Evolutionary conservation across 495 filamentous ascomycete genomes (phyloP).

Genomic region (Cladorrhinum samala): DNA sequence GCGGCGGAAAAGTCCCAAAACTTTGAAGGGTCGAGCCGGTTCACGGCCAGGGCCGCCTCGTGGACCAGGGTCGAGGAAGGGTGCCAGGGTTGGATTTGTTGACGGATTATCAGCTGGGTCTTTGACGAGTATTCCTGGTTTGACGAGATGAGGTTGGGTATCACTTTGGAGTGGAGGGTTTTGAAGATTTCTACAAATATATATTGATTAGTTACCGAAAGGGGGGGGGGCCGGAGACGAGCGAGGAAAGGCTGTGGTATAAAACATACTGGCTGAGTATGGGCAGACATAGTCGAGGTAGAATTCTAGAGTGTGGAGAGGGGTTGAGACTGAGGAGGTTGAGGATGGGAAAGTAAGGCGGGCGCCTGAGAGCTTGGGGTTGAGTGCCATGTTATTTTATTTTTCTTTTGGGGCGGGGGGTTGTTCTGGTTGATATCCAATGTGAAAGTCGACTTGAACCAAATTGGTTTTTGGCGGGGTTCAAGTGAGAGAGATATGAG

Average conservation of each 20-base stretch:
- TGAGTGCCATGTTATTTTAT: conserved; percentile 57
- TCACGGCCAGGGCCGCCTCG: conserved; percentile 77
- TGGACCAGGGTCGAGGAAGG: conserved; percentile 81
- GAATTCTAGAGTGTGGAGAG: conserved; percentile 68
- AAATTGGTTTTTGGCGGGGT: not conserved
- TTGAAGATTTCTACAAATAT: conserved; percentile 56
- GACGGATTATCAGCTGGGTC: conserved; percentile 73
- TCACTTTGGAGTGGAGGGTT: conserved; percentile 44
- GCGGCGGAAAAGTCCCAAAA: conserved; percentile 74
- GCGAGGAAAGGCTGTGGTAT: not conserved
- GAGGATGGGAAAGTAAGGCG: conserved; percentile 41
- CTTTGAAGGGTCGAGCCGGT: conserved; percentile 55
- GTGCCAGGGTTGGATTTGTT: conserved; percentile 95
- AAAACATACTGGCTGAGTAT: conserved; percentile 36
- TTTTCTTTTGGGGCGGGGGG: too few species aligned
- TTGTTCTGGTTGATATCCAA: too few species aligned
- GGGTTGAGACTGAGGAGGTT: conserved; percentile 27
- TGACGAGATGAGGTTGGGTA: conserved; percentile 50
- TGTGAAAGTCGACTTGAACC: too few species aligned
- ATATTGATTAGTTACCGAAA: not conserved
- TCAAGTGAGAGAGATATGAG: not conserved
- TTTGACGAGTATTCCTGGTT: conserved; percentile 48
- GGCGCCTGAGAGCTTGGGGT: conserved; percentile 71
- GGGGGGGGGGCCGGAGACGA: not conserved
- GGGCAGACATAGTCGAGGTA: conserved; percentile 88